Evolutionary conservation across 2,329 filamentous ascomycete species (phyloP), one percentile per base, ranked within the genome.

Genomic region (Nigrograna mackinnonii): DNA sequence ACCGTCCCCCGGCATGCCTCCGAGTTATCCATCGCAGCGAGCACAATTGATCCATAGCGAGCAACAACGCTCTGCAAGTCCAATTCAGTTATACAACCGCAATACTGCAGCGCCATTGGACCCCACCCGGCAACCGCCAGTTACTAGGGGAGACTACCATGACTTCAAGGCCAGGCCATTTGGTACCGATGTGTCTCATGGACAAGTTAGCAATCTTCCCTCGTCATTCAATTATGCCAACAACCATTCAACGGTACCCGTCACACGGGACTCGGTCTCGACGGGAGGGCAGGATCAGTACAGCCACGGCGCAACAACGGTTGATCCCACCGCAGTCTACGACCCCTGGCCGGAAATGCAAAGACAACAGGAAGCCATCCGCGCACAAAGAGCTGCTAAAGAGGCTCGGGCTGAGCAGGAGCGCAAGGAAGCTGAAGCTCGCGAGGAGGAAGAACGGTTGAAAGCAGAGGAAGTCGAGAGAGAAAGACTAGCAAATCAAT

Each of bases 271-370:
- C 18, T 35, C 50, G 5, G 34, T 48, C 6, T 41, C 31, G 20
- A 44, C 20, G 43, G 68, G 38, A 48, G 47, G 50, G 17, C 22
- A 49, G 9, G 55, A 58, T 4, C 39, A 57, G 13, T 61, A 57
- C 44, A 47, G 46, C 40, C 49, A 64, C 16, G 46, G 49, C 33
- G 67, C 71, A 4, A 69, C 59, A 3, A 79, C 77, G 2, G 75
- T 80, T 16, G 74, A 80, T 55, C 78, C 78, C 3, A 76, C 67
- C 34, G 73, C 76, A 35, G 74, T 80, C 3, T 80, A 80, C 46
- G 76, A 80, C 44, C 75, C 76, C 3, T 78, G 73, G 60, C 73
- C 73, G 3, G 72, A 76, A 44, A 70, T 75, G 37, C 69, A 76
- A 46, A 63, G 74, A 26, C 69, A 72, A 51, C 53, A 66, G 33